Percentiles rank a stretch among this genome's conserved stretches.
Evolutionary conservation across 257 asterid species (phyloP).

Genomic region (Solanum pinnatisectum): DNA sequence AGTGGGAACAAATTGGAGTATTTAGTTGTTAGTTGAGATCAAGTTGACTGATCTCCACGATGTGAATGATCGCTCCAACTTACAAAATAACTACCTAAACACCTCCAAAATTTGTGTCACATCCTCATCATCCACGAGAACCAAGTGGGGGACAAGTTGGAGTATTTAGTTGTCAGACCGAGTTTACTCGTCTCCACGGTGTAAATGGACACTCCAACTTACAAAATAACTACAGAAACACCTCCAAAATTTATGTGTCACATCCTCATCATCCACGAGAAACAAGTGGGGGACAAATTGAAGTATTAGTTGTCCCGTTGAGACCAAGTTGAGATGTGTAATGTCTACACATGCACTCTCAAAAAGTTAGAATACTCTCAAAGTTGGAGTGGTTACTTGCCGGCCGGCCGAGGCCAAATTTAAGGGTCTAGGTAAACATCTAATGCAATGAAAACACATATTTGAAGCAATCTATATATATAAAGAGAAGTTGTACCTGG

Average conservation of each 20-base stretch:
- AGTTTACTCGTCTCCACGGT: too few species aligned
- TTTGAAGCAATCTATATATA: background rate
- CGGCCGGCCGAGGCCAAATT: fast-evolving
- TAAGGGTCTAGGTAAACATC: background rate
- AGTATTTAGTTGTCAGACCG: background rate
- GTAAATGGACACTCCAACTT: too few species aligned
- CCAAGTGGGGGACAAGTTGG: background rate
- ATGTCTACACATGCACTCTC: background rate
- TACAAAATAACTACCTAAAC: background rate
- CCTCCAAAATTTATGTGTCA: too few species aligned
- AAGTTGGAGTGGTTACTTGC: background rate
- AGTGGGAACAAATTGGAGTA: too few species aligned
- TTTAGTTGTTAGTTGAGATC: too few species aligned
- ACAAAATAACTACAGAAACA: too few species aligned
- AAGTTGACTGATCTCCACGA: background rate
- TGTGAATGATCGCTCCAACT: background rate
- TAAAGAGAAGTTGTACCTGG: conserved; percentile 26
- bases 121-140: background rate
- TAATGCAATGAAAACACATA: background rate
- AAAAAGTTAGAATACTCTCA: too few species aligned
- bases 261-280: background rate
- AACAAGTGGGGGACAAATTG: background rate
- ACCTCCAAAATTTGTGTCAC: background rate
- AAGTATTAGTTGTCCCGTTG: background rate
- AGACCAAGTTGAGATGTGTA: background rate